These are phyloP conservation scores for Oxyria digyna DNA, from an alignment of 148 eudicot species.

Conservation along the genomic window DNA sequence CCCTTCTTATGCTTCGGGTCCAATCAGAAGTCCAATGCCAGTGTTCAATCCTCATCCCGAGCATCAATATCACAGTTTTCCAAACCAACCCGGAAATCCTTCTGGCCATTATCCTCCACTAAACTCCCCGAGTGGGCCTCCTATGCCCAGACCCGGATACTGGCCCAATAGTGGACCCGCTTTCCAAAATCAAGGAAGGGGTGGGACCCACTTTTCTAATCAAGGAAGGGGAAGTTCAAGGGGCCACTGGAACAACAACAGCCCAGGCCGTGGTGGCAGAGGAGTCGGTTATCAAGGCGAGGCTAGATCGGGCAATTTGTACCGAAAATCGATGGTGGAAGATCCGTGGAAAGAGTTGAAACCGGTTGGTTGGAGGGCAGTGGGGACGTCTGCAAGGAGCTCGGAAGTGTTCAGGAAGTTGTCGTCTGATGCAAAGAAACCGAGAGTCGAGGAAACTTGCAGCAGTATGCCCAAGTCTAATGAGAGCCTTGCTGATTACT, in stretches of 20 bases:
- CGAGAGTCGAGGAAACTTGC: slow-evolving; percentile 21
- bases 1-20: slow-evolving; percentile 14
- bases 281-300: slow-evolving; percentile 21
- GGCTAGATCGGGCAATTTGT: slow-evolving; percentile 12
- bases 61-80: slow-evolving; percentile 17
- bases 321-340: slow-evolving; percentile 50
- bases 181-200: slow-evolving; percentile 18
- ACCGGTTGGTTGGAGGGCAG: slow-evolving; percentile 39
- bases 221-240: slow-evolving; percentile 25
- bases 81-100: not conserved
- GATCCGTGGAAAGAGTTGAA: slow-evolving; percentile 51
- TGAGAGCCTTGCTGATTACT: slow-evolving; percentile 54
- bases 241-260: slow-evolving; percentile 22
- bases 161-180: slow-evolving; percentile 18
- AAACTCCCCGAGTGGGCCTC: not conserved
- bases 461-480: slow-evolving; percentile 18
- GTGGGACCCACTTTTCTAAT: slow-evolving; percentile 20
- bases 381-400: slow-evolving; percentile 1
- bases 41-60: slow-evolving; percentile 19
- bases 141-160: slow-evolving; percentile 11
- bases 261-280: slow-evolving; percentile 22
- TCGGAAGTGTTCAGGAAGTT: slow-evolving; percentile 11
- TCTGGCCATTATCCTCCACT: not conserved
- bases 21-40: slow-evolving; percentile 24
- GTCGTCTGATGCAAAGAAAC: slow-evolving; percentile 22